phyloP scores from a whole-genome alignment of 495 filamentous ascomycete species.

The Aspergillus leporis region DNA sequence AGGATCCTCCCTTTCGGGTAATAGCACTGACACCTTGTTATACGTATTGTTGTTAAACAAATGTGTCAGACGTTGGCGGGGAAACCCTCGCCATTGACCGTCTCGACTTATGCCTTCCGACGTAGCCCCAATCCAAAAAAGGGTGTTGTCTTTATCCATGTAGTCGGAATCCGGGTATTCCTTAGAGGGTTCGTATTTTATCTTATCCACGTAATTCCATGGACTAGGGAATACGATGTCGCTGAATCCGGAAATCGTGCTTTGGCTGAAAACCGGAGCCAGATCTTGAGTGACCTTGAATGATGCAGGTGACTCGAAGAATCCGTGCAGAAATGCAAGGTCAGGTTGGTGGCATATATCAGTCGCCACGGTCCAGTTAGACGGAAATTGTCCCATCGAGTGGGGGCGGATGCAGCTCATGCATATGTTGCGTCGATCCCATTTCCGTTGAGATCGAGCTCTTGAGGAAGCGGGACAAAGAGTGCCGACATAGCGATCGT shows the following conservation, averaged over 20 bases:
- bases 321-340: slow-evolving; percentile 69
- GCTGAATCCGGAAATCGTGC: slow-evolving; percentile 59
- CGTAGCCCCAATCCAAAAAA: slow-evolving; percentile 57
- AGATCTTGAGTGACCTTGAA: slow-evolving; percentile 63
- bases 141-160: slow-evolving; percentile 40
- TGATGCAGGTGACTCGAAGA: slow-evolving; percentile 64
- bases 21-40: slow-evolving; percentile 41
- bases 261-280: slow-evolving; percentile 72
- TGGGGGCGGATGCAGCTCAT: slow-evolving; percentile 63
- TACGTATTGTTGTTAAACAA: slow-evolving; percentile 53
- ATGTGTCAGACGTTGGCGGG: slow-evolving; percentile 58
- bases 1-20: slow-evolving; percentile 27
- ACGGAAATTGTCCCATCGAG: slow-evolving; percentile 64
- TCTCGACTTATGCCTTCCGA: slow-evolving; percentile 56
- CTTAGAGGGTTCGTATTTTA: slow-evolving; percentile 38
- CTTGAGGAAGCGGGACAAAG: slow-evolving; percentile 60
- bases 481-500: slow-evolving; percentile 48
- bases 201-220: slow-evolving; percentile 53
- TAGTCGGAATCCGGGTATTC: slow-evolving; percentile 43
- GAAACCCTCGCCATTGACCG: slow-evolving; percentile 59
- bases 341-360: slow-evolving; percentile 81
- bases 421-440: slow-evolving; percentile 58
- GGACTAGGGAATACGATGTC: slow-evolving; percentile 50
- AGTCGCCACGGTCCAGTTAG: slow-evolving; percentile 62
- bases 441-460: slow-evolving; percentile 46